A percentile compares a stretch with the other conserved stretches of the same genome.
Conservation (phyloP, 1,284 basidiomycete species). For the Malassezia obtusa region DNA sequence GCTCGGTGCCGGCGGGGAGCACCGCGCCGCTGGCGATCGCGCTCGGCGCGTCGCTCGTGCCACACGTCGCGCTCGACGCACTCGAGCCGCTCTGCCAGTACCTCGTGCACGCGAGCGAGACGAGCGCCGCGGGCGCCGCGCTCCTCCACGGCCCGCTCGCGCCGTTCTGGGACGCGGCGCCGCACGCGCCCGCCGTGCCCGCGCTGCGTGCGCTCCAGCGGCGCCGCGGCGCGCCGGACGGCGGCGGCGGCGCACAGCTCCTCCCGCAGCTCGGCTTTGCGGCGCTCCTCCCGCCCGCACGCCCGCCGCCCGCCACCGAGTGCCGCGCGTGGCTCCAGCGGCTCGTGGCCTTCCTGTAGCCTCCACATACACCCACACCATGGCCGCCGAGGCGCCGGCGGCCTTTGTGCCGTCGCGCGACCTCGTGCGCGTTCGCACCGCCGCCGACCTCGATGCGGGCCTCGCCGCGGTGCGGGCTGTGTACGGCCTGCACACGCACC, state of each 20-base stretch:
- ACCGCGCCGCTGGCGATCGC: background rate
- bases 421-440: background rate
- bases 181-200: background rate
- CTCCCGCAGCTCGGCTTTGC: conserved; percentile 3
- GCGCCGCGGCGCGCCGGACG: background rate
- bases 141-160: background rate
- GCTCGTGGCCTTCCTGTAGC: background rate
- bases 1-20: background rate
- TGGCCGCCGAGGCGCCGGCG: no score
- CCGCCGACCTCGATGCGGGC: background rate
- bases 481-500: background rate
- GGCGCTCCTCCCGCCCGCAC: background rate
- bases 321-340: background rate
- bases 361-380: no score
- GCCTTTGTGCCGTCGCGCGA: conserved; percentile 3
- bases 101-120: background rate
- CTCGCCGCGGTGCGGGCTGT: background rate
- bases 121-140: background rate
- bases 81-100: background rate
- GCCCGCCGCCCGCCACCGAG: background rate
- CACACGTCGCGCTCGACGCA: background rate
- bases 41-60: background rate
- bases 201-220: background rate
- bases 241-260: background rate
- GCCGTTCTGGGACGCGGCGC: background rate